Base-by-base conservation (phyloP, 1,139 yeast species). In the Saccharomyces hybrid region DNA sequence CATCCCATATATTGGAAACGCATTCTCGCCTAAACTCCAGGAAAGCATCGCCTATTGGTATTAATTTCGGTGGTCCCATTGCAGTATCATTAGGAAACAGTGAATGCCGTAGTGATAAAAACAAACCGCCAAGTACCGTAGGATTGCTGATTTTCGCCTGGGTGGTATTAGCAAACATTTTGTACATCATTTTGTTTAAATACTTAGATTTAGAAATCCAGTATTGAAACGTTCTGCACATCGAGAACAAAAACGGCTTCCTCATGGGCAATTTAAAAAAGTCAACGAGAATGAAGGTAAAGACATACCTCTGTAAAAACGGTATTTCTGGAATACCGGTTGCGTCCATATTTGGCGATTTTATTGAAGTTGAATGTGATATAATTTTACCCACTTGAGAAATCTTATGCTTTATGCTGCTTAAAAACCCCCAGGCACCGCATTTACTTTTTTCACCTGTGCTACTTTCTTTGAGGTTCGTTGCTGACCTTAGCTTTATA, bases 81-180 rank as follows among this genome's bases (percentile, higher is more conserved):
- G 51, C 49, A 47, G 58, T 62, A 52, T 69, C 72, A 32, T 62
- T 59, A 1, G 71, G 72, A 49, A 68, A 69, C 2, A 67, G 50
- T 26, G 54, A 19, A 26, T 56, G 55, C 44, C 70, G 55, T 31
- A 63, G 9, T 29, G 25, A 29, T 23, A n/a, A 9, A 16, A 38
- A 38, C 5, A 50, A 28, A 3, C 19, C 23, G 25, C 51, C 28
- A 25, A 16, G 49, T 49, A 16, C 42, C 14, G 3, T 27, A 41
- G 26, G 44, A 38, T 13, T 9, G 44, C 11, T 38, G 6, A 38
- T 16, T 38, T 9, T 38, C 1, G 44, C n/a, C 25, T 19, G 44
- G 6, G 13, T 3, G 2, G 13, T 16, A 38, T 38, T 38, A 9
- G 3, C 44, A 38, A 38, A 38, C 26, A 53, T 23, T 47, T 50